A percentile compares a stretch with the other conserved stretches of the same genome.
phyloP scores from a whole-genome alignment of 2,329 filamentous ascomycete genomes.

The Claviceps arundinis region DNA sequence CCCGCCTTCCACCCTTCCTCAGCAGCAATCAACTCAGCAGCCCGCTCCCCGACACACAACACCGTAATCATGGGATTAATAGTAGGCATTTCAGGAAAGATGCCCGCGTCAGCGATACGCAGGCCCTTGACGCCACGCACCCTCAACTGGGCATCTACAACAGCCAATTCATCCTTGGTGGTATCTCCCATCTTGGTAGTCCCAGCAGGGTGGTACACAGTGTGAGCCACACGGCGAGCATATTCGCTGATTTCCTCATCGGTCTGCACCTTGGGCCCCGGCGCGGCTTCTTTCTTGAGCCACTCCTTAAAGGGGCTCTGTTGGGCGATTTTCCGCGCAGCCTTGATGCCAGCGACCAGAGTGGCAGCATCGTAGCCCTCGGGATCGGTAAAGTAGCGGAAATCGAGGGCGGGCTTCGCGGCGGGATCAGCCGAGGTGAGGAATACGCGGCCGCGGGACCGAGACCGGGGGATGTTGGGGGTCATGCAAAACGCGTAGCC shows the following conservation, averaged over 20 bases:
- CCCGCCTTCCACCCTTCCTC: constrained; percentile 41
- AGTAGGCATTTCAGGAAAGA: constrained; percentile 77
- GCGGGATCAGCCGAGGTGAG: constrained; percentile 61
- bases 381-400: constrained; percentile 79
- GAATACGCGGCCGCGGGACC: constrained; percentile 64
- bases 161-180: constrained; percentile 53
- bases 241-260: constrained; percentile 77
- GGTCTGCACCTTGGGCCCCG: constrained; percentile 57
- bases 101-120: constrained; percentile 72
- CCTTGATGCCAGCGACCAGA: constrained; percentile 63
- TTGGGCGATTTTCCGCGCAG: constrained; percentile 62
- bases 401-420: constrained; percentile 74
- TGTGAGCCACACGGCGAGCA: constrained; percentile 68
- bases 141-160: constrained; percentile 65
- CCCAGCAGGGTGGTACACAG: constrained; percentile 79
- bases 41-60: constrained; percentile 67
- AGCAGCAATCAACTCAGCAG: constrained; percentile 66
- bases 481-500: constrained; percentile 88
- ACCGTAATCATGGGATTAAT: constrained; percentile 91
- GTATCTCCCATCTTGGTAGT: constrained; percentile 85
- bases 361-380: constrained; percentile 77
- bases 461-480: constrained; percentile 75
- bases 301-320: constrained; percentile 68
- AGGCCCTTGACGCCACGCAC: constrained; percentile 60
- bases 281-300: constrained; percentile 72